phyloP scores from a whole-genome alignment of 345 rosid species.

The Salix viminalis region DNA sequence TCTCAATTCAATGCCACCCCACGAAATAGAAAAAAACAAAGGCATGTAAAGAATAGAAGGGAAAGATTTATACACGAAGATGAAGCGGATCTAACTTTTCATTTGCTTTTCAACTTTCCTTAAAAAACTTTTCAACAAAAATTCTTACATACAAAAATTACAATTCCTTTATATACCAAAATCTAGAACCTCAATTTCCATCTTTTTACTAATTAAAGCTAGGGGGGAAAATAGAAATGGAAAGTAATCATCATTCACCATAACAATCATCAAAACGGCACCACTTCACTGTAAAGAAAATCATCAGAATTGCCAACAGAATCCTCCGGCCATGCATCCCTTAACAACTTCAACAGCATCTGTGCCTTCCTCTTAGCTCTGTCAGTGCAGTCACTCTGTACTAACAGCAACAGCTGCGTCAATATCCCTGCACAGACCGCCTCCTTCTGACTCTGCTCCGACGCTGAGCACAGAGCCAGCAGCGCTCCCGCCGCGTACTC shows the following conservation, averaged over 20 bases:
- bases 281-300: conserved; percentile 61
- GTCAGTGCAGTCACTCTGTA: conserved; percentile 94
- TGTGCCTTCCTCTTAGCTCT: conserved; percentile 97
- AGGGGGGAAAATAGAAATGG: not conserved
- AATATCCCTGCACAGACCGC: conserved; percentile 84
- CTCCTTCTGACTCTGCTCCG: conserved; percentile 62
- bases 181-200: conserved; percentile 18
- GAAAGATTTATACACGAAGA: not conserved
- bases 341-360: conserved; percentile 67
- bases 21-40: no score
- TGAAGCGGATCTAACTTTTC: not conserved
- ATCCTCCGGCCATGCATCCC: conserved; percentile 82
- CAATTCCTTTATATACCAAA: conserved; percentile 32
- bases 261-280: conserved; percentile 48
- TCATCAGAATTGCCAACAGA: conserved; percentile 57
- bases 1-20: not conserved
- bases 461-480: conserved; percentile 61
- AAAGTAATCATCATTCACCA: not conserved
- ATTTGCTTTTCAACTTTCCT: conserved; percentile 14
- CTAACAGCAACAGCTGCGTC: conserved; percentile 76
- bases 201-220: not conserved
- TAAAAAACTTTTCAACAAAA: conserved; percentile 10
- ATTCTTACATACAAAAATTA: conserved; percentile 40
- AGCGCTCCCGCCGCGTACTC: conserved; percentile 95
- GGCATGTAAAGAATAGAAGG: not conserved